A percentile compares a stretch with the other conserved stretches of the same genome.
phyloP scores from a whole-genome alignment of 805 yeast genomes.

The Metschnikowia noctiluminum region DNA sequence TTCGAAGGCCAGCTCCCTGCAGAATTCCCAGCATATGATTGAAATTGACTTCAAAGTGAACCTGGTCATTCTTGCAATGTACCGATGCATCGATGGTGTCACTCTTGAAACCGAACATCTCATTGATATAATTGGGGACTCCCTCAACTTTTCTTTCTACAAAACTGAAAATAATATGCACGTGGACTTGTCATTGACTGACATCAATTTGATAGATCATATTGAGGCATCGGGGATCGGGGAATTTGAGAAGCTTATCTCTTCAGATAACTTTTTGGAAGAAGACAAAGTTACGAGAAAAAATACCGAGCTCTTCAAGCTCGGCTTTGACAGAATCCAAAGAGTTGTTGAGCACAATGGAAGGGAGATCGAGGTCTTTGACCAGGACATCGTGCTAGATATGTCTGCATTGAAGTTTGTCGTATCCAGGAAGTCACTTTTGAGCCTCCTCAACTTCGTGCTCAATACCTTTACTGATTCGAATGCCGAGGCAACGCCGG shows the following conservation, averaged over 20 bases:
- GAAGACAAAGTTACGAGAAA: conserved; percentile 33
- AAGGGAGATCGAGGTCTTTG: conserved; percentile 62
- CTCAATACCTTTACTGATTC: conserved; percentile 89
- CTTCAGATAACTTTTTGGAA: conserved; percentile 50
- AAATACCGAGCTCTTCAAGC: conserved; percentile 48
- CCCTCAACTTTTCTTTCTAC: conserved; percentile 56
- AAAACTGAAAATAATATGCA: conserved; percentile 60
- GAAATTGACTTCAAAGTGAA: conserved; percentile 74
- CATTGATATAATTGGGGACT: conserved; percentile 69
- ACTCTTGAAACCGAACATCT: conserved; percentile 63
- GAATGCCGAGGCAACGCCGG: conserved; percentile 56
- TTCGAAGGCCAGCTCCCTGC: neutral
- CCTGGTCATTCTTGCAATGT: conserved; percentile 55
- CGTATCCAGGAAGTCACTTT: conserved; percentile 69
- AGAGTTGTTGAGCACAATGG: conserved; percentile 55
- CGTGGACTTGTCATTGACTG: conserved; percentile 60
- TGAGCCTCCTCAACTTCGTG: conserved; percentile 76
- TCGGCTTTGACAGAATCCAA: conserved; percentile 56
- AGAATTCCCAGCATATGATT: conserved; percentile 55
- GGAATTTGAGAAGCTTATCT: conserved; percentile 65
- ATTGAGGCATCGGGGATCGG: conserved; percentile 59
- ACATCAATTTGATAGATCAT: conserved; percentile 70
- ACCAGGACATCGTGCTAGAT: conserved; percentile 68
- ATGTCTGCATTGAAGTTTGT: conserved; percentile 78
- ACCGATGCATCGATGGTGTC: conserved; percentile 61